These are phyloP conservation scores for Lipomyces orientalis DNA, from an alignment of 805 yeast genomes.

Conservation along the genomic window DNA sequence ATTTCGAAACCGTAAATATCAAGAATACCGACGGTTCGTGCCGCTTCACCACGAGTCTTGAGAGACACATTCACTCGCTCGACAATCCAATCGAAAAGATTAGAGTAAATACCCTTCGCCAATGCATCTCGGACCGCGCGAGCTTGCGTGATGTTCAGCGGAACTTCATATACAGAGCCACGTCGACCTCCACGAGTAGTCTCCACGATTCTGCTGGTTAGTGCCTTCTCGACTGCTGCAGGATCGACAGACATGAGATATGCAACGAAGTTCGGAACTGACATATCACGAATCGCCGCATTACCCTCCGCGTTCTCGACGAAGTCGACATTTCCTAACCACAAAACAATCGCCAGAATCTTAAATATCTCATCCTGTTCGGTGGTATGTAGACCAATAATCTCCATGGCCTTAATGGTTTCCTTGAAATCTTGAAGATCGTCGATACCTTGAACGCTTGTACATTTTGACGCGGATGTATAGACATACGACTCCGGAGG, in stretches of 20 bases:
- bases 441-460: slow-evolving; percentile 83
- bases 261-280: slow-evolving; percentile 94
- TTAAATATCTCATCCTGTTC: slow-evolving; percentile 93
- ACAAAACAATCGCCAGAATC: slow-evolving; percentile 79
- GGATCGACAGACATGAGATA: slow-evolving; percentile 83
- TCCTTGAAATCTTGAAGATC: slow-evolving; percentile 80
- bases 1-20: slow-evolving; percentile 98
- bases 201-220: slow-evolving; percentile 83
- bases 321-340: slow-evolving; percentile 94
- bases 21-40: slow-evolving; percentile 86
- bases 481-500: slow-evolving; percentile 91
- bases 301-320: slow-evolving; percentile 86
- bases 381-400: slow-evolving; percentile 77
- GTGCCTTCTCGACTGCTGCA: slow-evolving; percentile 64
- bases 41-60: slow-evolving; percentile 54
- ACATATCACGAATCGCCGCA: slow-evolving; percentile 77
- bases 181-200: slow-evolving; percentile 87
- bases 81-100: slow-evolving; percentile 95
- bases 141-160: slow-evolving; percentile 90
- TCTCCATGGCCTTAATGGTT: slow-evolving; percentile 82
- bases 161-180: slow-evolving; percentile 93
- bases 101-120: slow-evolving; percentile 91
- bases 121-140: slow-evolving; percentile 89
- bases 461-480: slow-evolving; percentile 85
- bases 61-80: slow-evolving; percentile 84